Base-by-base conservation (phyloP, 164 flowering plant species). In the Magnolia kwangsiensis region DNA sequence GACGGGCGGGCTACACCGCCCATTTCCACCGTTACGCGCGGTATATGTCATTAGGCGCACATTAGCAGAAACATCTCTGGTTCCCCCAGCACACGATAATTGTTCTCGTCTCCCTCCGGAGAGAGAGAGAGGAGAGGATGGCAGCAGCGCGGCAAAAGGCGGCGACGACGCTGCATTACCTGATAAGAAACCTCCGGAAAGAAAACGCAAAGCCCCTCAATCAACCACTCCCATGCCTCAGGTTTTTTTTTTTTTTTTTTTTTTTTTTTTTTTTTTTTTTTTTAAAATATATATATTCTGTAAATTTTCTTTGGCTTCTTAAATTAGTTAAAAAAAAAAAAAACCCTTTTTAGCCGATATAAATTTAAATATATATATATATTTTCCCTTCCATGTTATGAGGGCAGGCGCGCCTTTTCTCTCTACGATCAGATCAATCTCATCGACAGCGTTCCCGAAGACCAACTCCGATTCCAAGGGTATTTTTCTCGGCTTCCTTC, bases 401-500 rank as follows among this genome's bases (percentile, higher is more conserved):
- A 21, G 21, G 2, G 14, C 9, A 78, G 98, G 67, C 91, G 98
- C 27, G 92, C 97, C 24, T 95, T 95, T 81, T 95, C 98, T 74
- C 93, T 93, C 74, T 93, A 93, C 81, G 98, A 95, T 84, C 98
- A 95, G 83, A 93, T 92, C 88, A 95, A 93, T 81, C 91, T 92
- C 86, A 93, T 93, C 75, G 90, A 93, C 79, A 87, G 88, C 10
- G 90, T 93, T 67, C 95, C 97, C 59, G 94, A 93, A 1, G 97
- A 92, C 72, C 98, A 92, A 81, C 89, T 95, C 69, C 95, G 94
- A 63, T 95, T 95, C 75, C 91, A 95, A 84, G 83, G 89, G 94
- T 93, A 79, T 31, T 50, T 64, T 66, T 73, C 29, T 77, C 29
- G 21, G 23, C 29, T 45, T 69, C 67, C 16, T 59, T 50, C 20